These are phyloP conservation scores for Sanguinoderma infundibulare DNA, from an alignment of 1,284 basidiomycete genomes.

Conservation along the genomic window DNA sequence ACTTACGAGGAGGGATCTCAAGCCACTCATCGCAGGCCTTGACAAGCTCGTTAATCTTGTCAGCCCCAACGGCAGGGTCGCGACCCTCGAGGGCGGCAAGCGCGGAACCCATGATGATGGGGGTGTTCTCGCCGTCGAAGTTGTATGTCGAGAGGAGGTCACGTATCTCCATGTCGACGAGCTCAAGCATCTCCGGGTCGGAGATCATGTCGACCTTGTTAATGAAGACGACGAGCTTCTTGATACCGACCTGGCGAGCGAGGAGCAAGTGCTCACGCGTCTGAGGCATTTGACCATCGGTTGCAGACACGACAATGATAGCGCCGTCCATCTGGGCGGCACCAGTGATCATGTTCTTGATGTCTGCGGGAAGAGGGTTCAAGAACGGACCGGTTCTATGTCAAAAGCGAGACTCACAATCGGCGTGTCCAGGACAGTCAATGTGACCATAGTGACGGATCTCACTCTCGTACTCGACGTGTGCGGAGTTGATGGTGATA, in stretches of 20 bases:
- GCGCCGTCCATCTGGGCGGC: conserved; percentile 99
- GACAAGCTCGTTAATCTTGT: conserved; percentile 88
- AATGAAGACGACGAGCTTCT: conserved; percentile 98
- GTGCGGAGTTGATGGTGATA: conserved; percentile 95
- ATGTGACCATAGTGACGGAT: conserved; percentile 98
- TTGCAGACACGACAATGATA: conserved; percentile 98
- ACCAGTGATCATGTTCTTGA: conserved; percentile 99
- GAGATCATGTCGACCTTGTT: conserved; percentile 99
- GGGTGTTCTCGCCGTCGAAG: conserved; percentile 97
- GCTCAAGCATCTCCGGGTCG: conserved; percentile 98
- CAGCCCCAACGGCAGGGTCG: conserved; percentile 78
- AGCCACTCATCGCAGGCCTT: conserved; percentile 94
- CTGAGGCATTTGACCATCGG: conserved; percentile 99
- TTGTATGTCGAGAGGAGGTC: conserved; percentile 94
- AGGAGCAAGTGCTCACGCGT: conserved; percentile 98
- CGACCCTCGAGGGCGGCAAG: conserved; percentile 92
- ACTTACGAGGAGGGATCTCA: conserved; percentile 88
- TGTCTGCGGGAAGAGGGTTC: conserved; percentile 53
- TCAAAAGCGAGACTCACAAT: conserved; percentile 60
- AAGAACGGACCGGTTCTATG: neutral
- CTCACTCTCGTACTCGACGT: conserved; percentile 97
- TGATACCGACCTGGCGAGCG: conserved; percentile 98
- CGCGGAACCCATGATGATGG: conserved; percentile 96
- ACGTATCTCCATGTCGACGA: conserved; percentile 99
- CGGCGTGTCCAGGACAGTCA: conserved; percentile 96